Evolutionary conservation across 257 asterid genomes (phyloP).

Genomic region (Linaria vulgaris): DNA sequence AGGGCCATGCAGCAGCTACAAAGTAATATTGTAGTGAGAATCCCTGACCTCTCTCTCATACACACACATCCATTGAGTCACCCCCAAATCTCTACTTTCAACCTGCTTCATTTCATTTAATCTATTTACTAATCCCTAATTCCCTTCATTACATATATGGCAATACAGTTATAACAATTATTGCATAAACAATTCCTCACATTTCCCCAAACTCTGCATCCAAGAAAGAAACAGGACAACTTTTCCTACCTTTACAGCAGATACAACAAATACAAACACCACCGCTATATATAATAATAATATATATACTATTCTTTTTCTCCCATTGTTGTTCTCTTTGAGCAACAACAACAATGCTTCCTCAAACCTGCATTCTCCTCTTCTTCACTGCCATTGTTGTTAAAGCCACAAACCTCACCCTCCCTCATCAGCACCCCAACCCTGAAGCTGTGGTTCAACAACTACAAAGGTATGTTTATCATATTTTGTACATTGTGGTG

Average conservation of each 20-base stretch:
- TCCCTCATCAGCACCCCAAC: constrained; percentile 86
- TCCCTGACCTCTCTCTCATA: background rate
- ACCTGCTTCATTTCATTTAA: background rate
- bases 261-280: constrained; percentile 28
- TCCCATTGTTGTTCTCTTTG: constrained; percentile 21
- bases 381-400: constrained; percentile 43
- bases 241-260: constrained; percentile 36
- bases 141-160: background rate
- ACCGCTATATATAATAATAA: background rate
- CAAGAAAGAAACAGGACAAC: constrained; percentile 39
- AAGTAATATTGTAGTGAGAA: constrained; percentile 7
- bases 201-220: constrained; percentile 40
- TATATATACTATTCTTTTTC: constrained; percentile 25
- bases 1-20: constrained; percentile 33
- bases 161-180: background rate
- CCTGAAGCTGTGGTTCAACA: constrained; percentile 82
- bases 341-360: constrained; percentile 56
- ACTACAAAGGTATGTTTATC: constrained; percentile 45
- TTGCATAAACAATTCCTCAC: constrained; percentile 6
- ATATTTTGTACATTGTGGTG: background rate
- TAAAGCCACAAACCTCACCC: constrained; percentile 59
- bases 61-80: constrained; percentile 15
- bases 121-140: background rate
- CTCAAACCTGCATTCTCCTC: constrained; percentile 43
- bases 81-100: constrained; percentile 25